phyloP scores from a whole-genome alignment of 1,284 basidiomycete species.

The Boletellus sp. region DNA sequence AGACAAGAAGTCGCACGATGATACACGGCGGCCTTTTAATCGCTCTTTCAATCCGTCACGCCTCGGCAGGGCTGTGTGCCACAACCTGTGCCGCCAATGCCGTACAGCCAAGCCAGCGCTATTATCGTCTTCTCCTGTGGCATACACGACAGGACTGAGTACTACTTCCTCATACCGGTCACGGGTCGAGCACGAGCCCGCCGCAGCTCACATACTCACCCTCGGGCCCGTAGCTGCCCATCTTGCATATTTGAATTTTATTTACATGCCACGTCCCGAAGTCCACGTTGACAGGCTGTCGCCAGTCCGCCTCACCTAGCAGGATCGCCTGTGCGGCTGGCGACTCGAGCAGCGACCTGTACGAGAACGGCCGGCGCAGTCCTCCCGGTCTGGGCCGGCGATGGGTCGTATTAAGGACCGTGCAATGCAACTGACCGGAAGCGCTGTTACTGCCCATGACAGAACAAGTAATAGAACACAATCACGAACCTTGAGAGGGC shows the following conservation, averaged over 20 bases:
- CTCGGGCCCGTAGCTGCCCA: slow-evolving; percentile 34
- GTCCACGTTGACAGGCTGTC: slow-evolving; percentile 20
- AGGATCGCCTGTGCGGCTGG: slow-evolving; percentile 18
- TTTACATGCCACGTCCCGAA: slow-evolving; percentile 32
- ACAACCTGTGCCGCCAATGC: slow-evolving; percentile 32
- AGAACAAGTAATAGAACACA: neutral
- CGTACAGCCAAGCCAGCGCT: slow-evolving; percentile 13
- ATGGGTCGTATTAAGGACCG: slow-evolving; percentile 59
- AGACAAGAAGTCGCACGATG: slow-evolving; percentile 37
- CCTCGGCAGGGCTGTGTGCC: slow-evolving; percentile 20
- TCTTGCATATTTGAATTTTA: slow-evolving; percentile 34
- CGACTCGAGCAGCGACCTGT: slow-evolving; percentile 40
- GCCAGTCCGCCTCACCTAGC: slow-evolving; percentile 3
- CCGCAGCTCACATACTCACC: slow-evolving; percentile 35
- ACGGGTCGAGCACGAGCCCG: slow-evolving; percentile 13
- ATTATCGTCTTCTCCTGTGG: no score
- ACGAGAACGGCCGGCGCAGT: slow-evolving; percentile 45
- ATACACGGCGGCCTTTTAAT: slow-evolving; percentile 36
- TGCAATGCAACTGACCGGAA: slow-evolving; percentile 60
- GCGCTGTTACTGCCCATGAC: neutral
- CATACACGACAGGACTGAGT: no score
- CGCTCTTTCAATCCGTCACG: slow-evolving; percentile 30
- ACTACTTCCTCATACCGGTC: neutral
- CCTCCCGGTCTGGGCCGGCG: slow-evolving; percentile 40
- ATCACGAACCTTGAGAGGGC: slow-evolving; percentile 56